Evolutionary conservation across 306 rosid genomes (phyloP), one percentile per base, ranked within the genome.

Genomic region (Gleditsia sinensis): DNA sequence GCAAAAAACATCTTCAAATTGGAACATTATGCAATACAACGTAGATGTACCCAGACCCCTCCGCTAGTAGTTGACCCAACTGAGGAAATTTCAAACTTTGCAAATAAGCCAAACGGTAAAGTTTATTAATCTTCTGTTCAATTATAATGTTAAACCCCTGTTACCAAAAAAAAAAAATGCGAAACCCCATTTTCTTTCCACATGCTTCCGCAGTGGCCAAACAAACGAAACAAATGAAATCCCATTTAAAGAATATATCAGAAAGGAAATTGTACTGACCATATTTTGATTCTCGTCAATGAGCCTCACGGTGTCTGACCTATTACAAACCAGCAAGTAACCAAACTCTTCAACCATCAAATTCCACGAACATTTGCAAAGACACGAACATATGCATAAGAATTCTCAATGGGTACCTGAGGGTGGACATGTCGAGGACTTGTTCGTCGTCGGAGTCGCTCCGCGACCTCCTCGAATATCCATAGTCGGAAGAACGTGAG

Each of bases 241-340:
- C 57, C 40, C 16, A 19, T 4, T 8, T 46, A 5, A n/a, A 48
- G 20, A 62, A 2, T 32, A 27, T 0, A 50, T 4, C 9, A 8
- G 3, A 72, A 75, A 68, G 39, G 39, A 3, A 66, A 30, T 8
- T 2, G 17, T 42, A 84, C 98, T 67, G 56, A 95, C 99, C 99
- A 95, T 95, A 67, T 90, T 90, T 85, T 95, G 98, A 77, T 75
- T 78, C 78, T 78, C 83, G 69, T 92, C 99, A 78, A 95, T 92
- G 60, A 95, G 91, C 86, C 99, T 88, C 78, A 95, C 98, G 16
- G 86, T 43, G 75, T 58, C 85, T 55, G 99, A 90, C 93, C 99
- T 94, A 85, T 78, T 83, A 71, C 72, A 76, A 71, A 71, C 51
- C 54, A 61, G 30, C 51, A 77, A 71, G 23, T 28, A 75, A 39